Evolutionary conservation across 2,329 filamentous ascomycete species (phyloP).

Genomic region (Aureobasidium pullulans): DNA sequence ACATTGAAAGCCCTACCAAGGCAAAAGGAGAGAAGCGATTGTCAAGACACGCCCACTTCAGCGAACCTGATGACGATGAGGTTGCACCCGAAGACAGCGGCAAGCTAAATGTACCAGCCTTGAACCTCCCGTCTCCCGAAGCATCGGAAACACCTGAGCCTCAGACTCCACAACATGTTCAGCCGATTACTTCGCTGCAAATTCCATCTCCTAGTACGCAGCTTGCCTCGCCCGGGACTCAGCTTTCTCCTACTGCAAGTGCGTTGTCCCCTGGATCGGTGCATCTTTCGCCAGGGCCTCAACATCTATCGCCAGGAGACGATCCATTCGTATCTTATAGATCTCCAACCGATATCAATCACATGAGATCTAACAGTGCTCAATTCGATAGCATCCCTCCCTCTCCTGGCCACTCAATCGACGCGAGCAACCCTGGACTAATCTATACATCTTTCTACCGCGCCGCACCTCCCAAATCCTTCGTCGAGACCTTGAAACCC

Average conservation of each 20-base stretch:
- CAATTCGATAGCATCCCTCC: background rate
- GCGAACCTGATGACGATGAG: conserved; percentile 15
- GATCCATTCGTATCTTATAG: conserved; percentile 3
- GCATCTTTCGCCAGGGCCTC: background rate
- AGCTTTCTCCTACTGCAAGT: background rate
- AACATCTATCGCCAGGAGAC: conserved; percentile 1
- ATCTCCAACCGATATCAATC: background rate
- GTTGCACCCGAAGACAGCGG: background rate
- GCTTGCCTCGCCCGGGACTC: background rate
- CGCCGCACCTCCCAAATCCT: conserved; percentile 60
- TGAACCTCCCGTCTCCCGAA: conserved; percentile 12
- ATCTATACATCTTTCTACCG: conserved; percentile 66
- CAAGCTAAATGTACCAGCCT: background rate
- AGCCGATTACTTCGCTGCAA: background rate
- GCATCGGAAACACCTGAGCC: background rate
- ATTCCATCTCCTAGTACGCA: background rate
- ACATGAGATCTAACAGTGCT: conserved; percentile 1
- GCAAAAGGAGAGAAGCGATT: conserved; percentile 15
- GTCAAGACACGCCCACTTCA: conserved; percentile 23
- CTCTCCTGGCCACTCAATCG: background rate
- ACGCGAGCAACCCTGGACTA: conserved; percentile 11
- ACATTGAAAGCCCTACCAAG: background rate
- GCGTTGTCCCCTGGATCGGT: background rate
- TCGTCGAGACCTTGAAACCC: conserved; percentile 63
- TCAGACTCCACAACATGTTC: background rate